These are phyloP conservation scores for Geotrichum citri-aurantii DNA, from an alignment of 1,139 yeast genomes.

Conservation along the genomic window DNA sequence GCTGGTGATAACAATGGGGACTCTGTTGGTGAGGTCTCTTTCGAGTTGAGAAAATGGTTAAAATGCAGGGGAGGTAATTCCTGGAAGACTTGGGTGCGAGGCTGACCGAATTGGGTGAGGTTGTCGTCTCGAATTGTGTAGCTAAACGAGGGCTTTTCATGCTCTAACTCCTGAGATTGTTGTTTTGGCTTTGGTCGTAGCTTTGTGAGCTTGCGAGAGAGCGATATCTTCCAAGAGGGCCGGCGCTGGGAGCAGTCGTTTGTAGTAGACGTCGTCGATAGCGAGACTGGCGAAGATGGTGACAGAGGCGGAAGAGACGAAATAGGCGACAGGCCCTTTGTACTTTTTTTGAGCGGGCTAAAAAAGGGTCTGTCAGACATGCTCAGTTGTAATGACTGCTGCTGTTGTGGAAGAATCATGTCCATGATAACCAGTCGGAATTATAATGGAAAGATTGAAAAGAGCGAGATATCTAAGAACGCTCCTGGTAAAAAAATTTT, in stretches of 20 bases:
- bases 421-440: background rate
- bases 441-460: background rate
- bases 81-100: slow-evolving; percentile 1
- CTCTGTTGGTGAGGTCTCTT: background rate
- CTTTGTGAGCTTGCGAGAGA: slow-evolving; percentile 3
- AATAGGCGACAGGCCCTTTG: background rate
- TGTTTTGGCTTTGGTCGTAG: slow-evolving; percentile 1
- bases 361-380: background rate
- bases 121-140: slow-evolving; percentile 3
- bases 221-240: slow-evolving; percentile 4
- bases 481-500: background rate
- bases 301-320: background rate
- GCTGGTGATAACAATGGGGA: background rate
- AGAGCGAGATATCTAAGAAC: background rate
- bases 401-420: background rate
- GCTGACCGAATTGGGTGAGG: slow-evolving; percentile 1
- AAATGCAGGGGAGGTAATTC: slow-evolving; percentile 8
- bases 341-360: background rate
- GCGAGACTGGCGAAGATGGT: background rate
- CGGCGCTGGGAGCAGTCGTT: background rate
- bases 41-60: background rate
- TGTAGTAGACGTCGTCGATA: background rate
- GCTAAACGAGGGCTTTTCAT: background rate
- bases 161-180: background rate
- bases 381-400: background rate